Percentiles rank a stretch among this genome's conserved stretches.
Conservation (phyloP, 768 basidiomycete genomes). For the Mycena galericulata region DNA sequence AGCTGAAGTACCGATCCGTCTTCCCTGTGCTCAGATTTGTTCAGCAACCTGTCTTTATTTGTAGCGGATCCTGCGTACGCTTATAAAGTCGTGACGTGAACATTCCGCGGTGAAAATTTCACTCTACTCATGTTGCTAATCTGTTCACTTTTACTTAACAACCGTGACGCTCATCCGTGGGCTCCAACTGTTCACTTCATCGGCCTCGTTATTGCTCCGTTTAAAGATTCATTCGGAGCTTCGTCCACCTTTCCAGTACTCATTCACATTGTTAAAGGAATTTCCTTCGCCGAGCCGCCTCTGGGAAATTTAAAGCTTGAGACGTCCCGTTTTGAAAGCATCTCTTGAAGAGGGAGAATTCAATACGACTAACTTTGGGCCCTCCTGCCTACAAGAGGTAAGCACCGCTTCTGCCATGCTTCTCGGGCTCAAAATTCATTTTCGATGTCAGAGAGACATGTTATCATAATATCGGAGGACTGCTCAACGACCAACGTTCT, state of each 20-base stretch:
- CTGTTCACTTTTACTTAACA: no score
- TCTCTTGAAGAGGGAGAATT: neutral
- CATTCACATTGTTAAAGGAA: neutral
- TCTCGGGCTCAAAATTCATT: no score
- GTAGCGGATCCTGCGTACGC: no score
- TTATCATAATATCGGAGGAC: no score
- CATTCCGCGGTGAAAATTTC: no score
- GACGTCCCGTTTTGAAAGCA: neutral
- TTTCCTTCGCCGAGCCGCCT: neutral
- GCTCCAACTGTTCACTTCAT: no score
- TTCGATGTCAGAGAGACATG: slow-evolving; percentile 14
- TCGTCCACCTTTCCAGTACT: neutral
- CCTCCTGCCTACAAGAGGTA: neutral
- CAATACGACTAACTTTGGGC: neutral
- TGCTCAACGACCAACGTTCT: slow-evolving; percentile 5
- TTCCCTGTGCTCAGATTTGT: no score
- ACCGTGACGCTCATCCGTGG: no score
- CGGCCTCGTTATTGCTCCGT: neutral
- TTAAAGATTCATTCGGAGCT: neutral
- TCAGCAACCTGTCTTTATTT: no score
- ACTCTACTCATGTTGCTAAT: no score
- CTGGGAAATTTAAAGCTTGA: neutral
- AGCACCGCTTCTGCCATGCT: neutral
- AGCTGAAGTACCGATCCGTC: no score
- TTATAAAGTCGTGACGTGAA: no score